These are phyloP conservation scores for Beta macrorhiza DNA, from an alignment of 179 eudicot species.

Conservation along the genomic window DNA sequence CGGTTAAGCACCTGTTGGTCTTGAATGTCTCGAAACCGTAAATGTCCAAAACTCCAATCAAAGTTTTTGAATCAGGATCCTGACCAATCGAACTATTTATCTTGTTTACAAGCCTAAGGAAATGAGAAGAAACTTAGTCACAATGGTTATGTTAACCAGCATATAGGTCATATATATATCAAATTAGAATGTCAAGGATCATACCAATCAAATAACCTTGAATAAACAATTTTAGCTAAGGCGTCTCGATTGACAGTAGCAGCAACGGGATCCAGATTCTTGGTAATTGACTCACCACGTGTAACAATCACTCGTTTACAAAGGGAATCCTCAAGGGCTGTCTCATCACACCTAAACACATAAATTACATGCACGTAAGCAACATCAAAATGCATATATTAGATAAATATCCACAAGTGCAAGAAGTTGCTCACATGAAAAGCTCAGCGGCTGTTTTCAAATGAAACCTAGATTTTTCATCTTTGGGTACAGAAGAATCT, in stretches of 20 bases:
- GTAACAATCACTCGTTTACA: constrained; percentile 90
- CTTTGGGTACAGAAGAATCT: constrained; percentile 86
- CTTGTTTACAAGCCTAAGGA: constrained; percentile 81
- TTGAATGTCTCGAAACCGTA: constrained; percentile 99
- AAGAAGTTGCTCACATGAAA: constrained; percentile 52
- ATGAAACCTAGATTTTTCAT: constrained; percentile 74
- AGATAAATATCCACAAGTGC: background rate
- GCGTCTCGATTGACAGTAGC: constrained; percentile 89
- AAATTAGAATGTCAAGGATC: constrained; percentile 16
- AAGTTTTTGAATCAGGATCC: constrained; percentile 72
- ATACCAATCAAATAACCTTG: constrained; percentile 90
- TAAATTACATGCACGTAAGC: background rate
- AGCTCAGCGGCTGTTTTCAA: constrained; percentile 76
- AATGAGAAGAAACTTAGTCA: constrained; percentile 18
- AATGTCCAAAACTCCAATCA: constrained; percentile 88
- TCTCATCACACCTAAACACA: constrained; percentile 75
- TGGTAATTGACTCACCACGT: constrained; percentile 84
- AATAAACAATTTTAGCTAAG: constrained; percentile 77
- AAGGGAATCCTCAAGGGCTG: constrained; percentile 80
- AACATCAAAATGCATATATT: background rate
- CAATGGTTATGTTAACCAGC: background rate
- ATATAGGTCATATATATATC: background rate
- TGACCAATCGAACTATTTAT: constrained; percentile 94
- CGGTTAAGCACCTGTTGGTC: constrained; percentile 99
- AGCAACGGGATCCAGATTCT: constrained; percentile 66